Evolutionary conservation across 345 rosid species (phyloP), one percentile per base, ranked within the genome.

Genomic region (Sonneratia caseolaris): DNA sequence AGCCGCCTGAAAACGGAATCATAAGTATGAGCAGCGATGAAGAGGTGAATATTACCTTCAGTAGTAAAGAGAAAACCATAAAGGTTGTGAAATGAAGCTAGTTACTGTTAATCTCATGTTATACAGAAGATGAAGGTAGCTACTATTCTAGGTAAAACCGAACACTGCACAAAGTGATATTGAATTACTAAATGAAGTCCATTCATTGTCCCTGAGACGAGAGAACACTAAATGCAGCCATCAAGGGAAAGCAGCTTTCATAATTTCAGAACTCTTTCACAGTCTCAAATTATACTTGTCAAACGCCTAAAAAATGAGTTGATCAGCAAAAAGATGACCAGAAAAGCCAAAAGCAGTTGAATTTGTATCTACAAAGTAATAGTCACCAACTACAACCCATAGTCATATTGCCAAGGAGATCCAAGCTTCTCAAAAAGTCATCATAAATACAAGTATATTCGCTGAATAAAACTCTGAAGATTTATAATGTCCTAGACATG

Each of bases 1-100:
- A 96, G 84, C 66, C 83, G 84, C 86, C 99, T 96, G 72, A 32
- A 72, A 79, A 76, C 56, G 65, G 74, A 3, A 72, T 49, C 9
- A 61, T 64, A 74, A 57, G 21, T 37, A 37, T 75, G 53, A 75
- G 77, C 73, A n/a, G 37, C 16, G 55, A 11, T 3, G 27, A 42
- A 35, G 51, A 13, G 35, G 24, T 42, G 70, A 45, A 22, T 45
- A 68, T 19, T 10, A 24, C 36, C 56, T 45, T 27, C 32, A 43
- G 3, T n/a, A 8, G 40, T 22, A 68, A 40, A 43, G 37, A 22
- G 11, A 47, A 21, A 37, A 66, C 43, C 42, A 1, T 2, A 59
- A 36, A 9, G 4, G 24, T n/a, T 61, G 13, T 24, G 18, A 47
- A 14, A 62, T 15, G 38, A 62, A 62, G 32, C 19, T 3, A 35